A percentile compares a stretch with the other conserved stretches of the same genome.
These are phyloP conservation scores for Pichia gijzeniarum DNA, from an alignment of 805 yeast genomes.

Conservation along the genomic window DNA sequence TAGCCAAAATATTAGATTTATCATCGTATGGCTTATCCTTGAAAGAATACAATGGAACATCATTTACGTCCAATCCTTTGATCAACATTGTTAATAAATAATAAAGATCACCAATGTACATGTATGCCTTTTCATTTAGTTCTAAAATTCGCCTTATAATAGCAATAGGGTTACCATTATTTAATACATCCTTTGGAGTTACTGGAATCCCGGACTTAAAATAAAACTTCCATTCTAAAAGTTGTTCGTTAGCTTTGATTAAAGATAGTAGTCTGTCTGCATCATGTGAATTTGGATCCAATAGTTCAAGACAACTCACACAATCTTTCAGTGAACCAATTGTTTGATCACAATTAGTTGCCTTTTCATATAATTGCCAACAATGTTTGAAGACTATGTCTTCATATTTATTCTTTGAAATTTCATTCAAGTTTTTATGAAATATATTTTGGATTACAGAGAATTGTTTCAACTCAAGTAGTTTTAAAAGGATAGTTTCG, in stretches of 20 bases:
- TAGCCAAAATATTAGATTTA: conserved; percentile 21
- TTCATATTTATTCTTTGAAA: conserved; percentile 13
- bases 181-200: conserved; percentile 24
- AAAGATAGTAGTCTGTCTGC: conserved; percentile 13
- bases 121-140: conserved; percentile 46
- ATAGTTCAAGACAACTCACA: conserved; percentile 17
- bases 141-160: conserved; percentile 36
- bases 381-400: conserved; percentile 14
- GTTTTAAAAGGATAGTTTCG: conserved; percentile 17
- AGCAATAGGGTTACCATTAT: conserved; percentile 21
- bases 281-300: conserved; percentile 6
- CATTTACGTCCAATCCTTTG: conserved; percentile 31
- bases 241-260: conserved; percentile 18
- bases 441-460: conserved; percentile 15
- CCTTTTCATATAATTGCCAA: conserved; percentile 25
- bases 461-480: conserved; percentile 21
- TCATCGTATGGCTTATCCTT: conserved; percentile 9
- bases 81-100: conserved; percentile 36
- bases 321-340: conserved; percentile 25
- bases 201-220: conserved; percentile 27
- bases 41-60: conserved; percentile 8
- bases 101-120: conserved; percentile 36
- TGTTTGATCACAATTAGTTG: conserved; percentile 25
- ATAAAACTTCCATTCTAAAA: conserved; percentile 27
- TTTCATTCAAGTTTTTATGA: conserved; percentile 16